These are phyloP conservation scores for Hortiboletus campestris DNA, from an alignment of 768 basidiomycete species.

Conservation along the genomic window DNA sequence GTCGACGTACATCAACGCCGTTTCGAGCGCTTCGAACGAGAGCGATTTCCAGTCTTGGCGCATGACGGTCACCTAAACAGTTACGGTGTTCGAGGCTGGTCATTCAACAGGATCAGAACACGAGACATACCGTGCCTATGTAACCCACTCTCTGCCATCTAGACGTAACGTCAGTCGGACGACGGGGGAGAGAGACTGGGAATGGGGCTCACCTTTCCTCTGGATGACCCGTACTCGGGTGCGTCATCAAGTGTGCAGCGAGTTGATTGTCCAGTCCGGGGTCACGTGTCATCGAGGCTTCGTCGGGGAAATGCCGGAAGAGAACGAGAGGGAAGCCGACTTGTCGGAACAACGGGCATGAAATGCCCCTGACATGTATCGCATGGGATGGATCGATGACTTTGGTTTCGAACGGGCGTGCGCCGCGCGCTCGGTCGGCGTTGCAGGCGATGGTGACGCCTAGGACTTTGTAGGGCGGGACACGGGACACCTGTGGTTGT, in stretches of 20 bases:
- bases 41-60: constrained; percentile 24
- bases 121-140: constrained; percentile 24
- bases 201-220: constrained; percentile 15
- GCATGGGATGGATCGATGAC: constrained; percentile 23
- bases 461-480: background rate
- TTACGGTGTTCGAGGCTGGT: background rate
- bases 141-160: constrained; percentile 28
- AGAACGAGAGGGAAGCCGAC: constrained; percentile 31
- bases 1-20: constrained; percentile 35
- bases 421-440: constrained; percentile 24
- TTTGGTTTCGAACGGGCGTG: constrained; percentile 19
- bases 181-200: background rate
- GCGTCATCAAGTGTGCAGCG: constrained; percentile 30
- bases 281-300: constrained; percentile 20
- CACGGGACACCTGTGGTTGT: background rate
- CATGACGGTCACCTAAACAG: constrained; percentile 25
- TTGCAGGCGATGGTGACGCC: constrained; percentile 26
- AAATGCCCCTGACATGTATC: constrained; percentile 25
- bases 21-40: constrained; percentile 27
- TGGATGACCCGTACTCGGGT: constrained; percentile 27
- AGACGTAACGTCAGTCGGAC: background rate
- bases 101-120: too few relatives aligned
- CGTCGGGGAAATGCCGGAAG: constrained; percentile 23
- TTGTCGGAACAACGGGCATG: constrained; percentile 26
- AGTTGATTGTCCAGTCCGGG: constrained; percentile 30